Evolutionary conservation across 1,139 yeast species (phyloP).

Genomic region (Suhomyces ambrosiae): DNA sequence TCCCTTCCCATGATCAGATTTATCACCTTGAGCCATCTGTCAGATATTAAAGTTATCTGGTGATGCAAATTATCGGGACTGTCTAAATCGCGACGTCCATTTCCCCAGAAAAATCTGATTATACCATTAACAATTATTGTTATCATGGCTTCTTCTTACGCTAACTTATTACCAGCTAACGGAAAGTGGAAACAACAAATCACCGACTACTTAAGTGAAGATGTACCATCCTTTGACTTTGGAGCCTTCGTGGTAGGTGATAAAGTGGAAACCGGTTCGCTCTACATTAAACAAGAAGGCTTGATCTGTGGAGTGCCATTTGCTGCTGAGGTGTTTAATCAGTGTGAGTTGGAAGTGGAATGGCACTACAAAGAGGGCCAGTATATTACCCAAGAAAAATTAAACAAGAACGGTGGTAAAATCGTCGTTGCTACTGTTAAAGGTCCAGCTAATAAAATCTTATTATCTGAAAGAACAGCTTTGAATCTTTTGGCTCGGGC

Average conservation of each 20-base stretch:
- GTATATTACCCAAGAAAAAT: slow-evolving; percentile 46
- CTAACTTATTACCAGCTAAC: slow-evolving; percentile 67
- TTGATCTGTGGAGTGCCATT: slow-evolving; percentile 88
- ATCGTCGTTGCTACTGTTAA: slow-evolving; percentile 73
- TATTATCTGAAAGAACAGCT: slow-evolving; percentile 85
- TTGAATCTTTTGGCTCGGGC: slow-evolving; percentile 79
- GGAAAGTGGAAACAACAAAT: slow-evolving; percentile 82
- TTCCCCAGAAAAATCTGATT: neutral
- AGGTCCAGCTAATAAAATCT: slow-evolving; percentile 78
- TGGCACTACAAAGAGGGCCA: slow-evolving; percentile 79
- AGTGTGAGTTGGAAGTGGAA: slow-evolving; percentile 67
- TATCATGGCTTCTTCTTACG: slow-evolving; percentile 25
- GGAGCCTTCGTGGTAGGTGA: slow-evolving; percentile 96
- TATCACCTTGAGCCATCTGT: too few species aligned
- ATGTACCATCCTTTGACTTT: slow-evolving; percentile 89
- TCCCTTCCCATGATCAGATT: neutral
- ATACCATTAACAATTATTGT: neutral
- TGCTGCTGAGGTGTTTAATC: slow-evolving; percentile 81
- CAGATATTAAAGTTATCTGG: too few species aligned
- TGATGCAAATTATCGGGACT: neutral
- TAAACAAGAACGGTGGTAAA: slow-evolving; percentile 50
- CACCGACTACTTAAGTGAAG: slow-evolving; percentile 77
- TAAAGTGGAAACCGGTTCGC: slow-evolving; percentile 67
- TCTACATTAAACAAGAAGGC: slow-evolving; percentile 81
- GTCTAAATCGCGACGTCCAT: neutral